Evolutionary conservation across 441 rosid species (phyloP).

Genomic region (Pelargonium cotyledonis): DNA sequence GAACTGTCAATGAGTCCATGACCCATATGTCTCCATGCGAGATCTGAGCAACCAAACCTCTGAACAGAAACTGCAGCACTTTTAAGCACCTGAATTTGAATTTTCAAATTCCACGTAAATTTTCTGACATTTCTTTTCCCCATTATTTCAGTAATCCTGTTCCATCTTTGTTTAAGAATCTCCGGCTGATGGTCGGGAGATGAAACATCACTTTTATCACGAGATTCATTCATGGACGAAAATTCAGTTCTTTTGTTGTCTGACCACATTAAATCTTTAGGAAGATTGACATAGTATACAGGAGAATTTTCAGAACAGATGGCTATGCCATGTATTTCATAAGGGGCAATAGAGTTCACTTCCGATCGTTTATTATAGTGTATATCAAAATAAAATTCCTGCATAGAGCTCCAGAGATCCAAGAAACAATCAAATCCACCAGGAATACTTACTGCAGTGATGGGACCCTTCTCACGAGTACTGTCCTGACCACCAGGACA

Average conservation of each 20-base stretch:
- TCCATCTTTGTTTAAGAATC: slow-evolving; percentile 63
- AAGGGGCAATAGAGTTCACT: slow-evolving; percentile 38
- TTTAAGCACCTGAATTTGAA: slow-evolving; percentile 80
- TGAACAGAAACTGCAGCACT: slow-evolving; percentile 64
- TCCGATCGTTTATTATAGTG: slow-evolving; percentile 62
- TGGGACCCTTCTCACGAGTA: slow-evolving; percentile 63
- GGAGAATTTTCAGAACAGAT: slow-evolving; percentile 89
- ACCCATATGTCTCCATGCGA: slow-evolving; percentile 37
- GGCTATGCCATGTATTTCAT: slow-evolving; percentile 87
- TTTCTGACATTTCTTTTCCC: slow-evolving; percentile 58
- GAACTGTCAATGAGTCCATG: slow-evolving; percentile 50
- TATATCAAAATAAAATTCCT: slow-evolving; percentile 77
- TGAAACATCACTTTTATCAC: slow-evolving; percentile 29
- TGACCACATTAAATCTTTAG: slow-evolving; percentile 58
- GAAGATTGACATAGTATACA: slow-evolving; percentile 73
- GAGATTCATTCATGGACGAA: slow-evolving; percentile 27
- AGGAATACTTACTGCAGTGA: slow-evolving; percentile 47
- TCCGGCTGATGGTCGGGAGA: slow-evolving; percentile 39
- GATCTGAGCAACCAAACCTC: slow-evolving; percentile 45
- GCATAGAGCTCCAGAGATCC: slow-evolving; percentile 62
- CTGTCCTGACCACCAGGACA: slow-evolving; percentile 31
- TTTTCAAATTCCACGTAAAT: slow-evolving; percentile 90
- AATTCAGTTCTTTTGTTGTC: slow-evolving; percentile 35
- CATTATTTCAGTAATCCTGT: slow-evolving; percentile 66
- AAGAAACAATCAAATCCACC: slow-evolving; percentile 93